Evolutionary conservation across 768 basidiomycete genomes (phyloP), one percentile per base, ranked within the genome.

Genomic region (Amanita phalloides): DNA sequence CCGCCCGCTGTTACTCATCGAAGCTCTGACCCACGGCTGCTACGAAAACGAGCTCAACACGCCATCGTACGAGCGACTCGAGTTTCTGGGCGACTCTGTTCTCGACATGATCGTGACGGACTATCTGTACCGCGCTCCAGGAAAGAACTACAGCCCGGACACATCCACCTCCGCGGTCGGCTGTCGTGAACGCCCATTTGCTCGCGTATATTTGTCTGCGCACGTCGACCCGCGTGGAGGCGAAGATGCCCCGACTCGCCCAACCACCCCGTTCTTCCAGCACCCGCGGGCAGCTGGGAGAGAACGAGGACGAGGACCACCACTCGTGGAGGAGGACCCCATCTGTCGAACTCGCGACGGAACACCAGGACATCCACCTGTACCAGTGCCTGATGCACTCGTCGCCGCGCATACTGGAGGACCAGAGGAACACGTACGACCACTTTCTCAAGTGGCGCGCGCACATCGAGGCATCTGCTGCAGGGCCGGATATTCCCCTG

Each of bases 311-410:
- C 10, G 38, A 8, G 3, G 33, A 30, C 38, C 17, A 23, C 38
- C 10, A 8, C 3, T 14, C 26, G 7, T 7, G n/a, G 9, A 4
- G 13, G 11, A 14, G 6, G 7, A 13, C 50, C n/a, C 20, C 30
- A 0, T 7, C 28, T 14, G 28, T 38, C 13, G 28, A 61, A 6
- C 60, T 76, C 44, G 61, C 63, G 13, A 57, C 64, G 9, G 73
- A 76, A 26, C 63, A 64, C 28, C 74, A 81, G 49, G 65, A 64
- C 6, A 69, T 83, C 5, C 68, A 73, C 51, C 72, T 89, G 23
- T 85, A 76, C 73, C 78, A 84, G 55, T 87, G 84, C 54, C 71
- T 89, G 10, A 66, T 86, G n/a, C 86, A 89, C 62, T 84, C 82
- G 8, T 86, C 75, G 54, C 57, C 73, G 4, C 64, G 67, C 37